Conservation (phyloP, 2,329 filamentous ascomycete genomes). For the Colletotrichum sp. region DNA sequence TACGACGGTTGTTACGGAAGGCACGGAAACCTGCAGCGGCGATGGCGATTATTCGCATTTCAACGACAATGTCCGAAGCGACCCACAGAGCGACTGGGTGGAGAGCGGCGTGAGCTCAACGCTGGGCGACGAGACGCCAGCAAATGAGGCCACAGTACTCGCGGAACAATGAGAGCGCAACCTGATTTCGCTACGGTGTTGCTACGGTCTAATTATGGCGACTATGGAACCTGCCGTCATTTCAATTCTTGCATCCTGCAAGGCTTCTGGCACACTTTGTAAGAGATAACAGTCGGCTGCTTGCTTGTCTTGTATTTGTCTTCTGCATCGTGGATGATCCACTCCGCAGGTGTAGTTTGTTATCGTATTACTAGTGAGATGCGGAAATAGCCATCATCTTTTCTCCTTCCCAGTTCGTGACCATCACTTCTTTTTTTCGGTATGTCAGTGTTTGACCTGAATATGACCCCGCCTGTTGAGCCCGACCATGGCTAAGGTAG, state of each 20-base stretch:
- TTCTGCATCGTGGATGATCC: neutral
- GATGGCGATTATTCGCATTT: conserved; percentile 40
- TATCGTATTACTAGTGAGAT: neutral
- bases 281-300: neutral
- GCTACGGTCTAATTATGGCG: neutral
- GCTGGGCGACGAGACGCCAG: conserved; percentile 22
- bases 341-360: neutral
- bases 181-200: neutral
- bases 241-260: neutral
- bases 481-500: neutral
- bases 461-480: neutral
- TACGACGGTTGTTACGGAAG: conserved; percentile 51
- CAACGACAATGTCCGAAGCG: conserved; percentile 33
- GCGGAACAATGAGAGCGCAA: conserved; percentile 26
- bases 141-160: conserved; percentile 35
- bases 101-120: conserved; percentile 40
- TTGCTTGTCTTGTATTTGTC: conserved; percentile 11
- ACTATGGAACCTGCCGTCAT: neutral
- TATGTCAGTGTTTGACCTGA: neutral
- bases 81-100: conserved; percentile 43
- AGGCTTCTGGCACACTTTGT: conserved; percentile 1
- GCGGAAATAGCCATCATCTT: neutral
- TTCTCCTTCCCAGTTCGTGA: neutral
- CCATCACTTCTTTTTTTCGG: neutral
- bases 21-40: conserved; percentile 40